phyloP scores from a whole-genome alignment of 2,329 filamentous ascomycete genomes.

The Botrytis aclada region DNA sequence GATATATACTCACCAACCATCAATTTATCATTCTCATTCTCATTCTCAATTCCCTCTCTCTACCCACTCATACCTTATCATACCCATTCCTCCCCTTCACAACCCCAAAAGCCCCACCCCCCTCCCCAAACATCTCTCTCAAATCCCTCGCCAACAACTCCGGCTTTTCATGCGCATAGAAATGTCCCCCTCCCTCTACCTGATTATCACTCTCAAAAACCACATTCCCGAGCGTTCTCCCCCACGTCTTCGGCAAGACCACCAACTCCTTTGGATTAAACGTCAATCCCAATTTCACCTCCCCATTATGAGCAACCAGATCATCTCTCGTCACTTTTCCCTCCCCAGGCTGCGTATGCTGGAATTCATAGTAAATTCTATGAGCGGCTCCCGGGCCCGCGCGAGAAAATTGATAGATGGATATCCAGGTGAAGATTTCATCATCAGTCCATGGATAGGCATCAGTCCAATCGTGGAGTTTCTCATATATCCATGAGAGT shows the following conservation, averaged over 20 bases:
- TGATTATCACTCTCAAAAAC: constrained; percentile 49
- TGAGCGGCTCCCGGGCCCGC: constrained; percentile 66
- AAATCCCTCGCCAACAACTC: constrained; percentile 52
- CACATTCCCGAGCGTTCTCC: constrained; percentile 55
- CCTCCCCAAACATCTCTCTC: constrained; percentile 55
- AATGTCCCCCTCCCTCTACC: constrained; percentile 48
- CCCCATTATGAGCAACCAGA: constrained; percentile 26
- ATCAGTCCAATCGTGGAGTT: constrained; percentile 74
- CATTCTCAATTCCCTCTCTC: too few relatives aligned
- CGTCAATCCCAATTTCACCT: constrained; percentile 44
- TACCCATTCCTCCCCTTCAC: constrained; percentile 34
- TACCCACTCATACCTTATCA: constrained; percentile 17
- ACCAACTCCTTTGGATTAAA: constrained; percentile 58
- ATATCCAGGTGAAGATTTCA: constrained; percentile 72
- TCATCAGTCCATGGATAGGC: constrained; percentile 71
- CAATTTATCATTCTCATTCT: background rate
- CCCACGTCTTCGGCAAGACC: constrained; percentile 54
- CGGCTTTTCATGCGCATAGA: constrained; percentile 58
- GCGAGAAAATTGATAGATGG: constrained; percentile 67
- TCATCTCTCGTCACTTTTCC: constrained; percentile 32
- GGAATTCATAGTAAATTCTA: constrained; percentile 69
- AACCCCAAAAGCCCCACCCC: constrained; percentile 44
- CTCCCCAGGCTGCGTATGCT: constrained; percentile 40
- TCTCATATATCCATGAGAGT: constrained; percentile 78
- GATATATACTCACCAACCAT: background rate